These are phyloP conservation scores for Tuber umbilicatum DNA, from an alignment of 495 filamentous ascomycete species.

Conservation along the genomic window DNA sequence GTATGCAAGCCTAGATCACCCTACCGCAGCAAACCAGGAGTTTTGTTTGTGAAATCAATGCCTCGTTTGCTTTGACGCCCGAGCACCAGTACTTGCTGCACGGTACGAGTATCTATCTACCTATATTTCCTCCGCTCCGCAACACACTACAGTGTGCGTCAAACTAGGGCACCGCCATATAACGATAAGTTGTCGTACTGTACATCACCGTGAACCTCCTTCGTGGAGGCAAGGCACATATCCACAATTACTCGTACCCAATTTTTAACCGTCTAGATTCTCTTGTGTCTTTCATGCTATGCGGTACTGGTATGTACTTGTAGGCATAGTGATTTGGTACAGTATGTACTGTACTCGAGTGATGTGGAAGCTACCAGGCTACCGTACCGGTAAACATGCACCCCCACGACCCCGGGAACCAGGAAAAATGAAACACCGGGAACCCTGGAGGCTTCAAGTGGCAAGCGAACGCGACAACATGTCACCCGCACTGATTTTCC, in stretches of 20 bases:
- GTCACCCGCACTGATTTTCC: background rate
- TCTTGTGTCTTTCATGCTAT: background rate
- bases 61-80: background rate
- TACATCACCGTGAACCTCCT: background rate
- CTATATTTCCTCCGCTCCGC: background rate
- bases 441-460: background rate
- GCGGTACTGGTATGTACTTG: background rate
- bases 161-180: background rate
- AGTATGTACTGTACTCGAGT: background rate
- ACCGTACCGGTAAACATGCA: background rate
- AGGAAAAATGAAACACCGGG: constrained; percentile 3
- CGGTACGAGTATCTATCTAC: background rate
- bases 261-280: background rate
- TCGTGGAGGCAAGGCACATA: background rate
- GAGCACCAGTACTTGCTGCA: background rate
- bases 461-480: background rate
- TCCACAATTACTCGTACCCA: background rate
- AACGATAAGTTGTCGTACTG: background rate
- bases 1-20: background rate
- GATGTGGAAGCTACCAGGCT: too few relatives aligned
- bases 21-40: background rate
- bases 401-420: background rate
- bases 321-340: background rate
- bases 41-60: background rate
- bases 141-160: background rate